Conservation (phyloP, 2,329 filamentous ascomycete genomes). For the Fusarium liriodendri region DNA sequence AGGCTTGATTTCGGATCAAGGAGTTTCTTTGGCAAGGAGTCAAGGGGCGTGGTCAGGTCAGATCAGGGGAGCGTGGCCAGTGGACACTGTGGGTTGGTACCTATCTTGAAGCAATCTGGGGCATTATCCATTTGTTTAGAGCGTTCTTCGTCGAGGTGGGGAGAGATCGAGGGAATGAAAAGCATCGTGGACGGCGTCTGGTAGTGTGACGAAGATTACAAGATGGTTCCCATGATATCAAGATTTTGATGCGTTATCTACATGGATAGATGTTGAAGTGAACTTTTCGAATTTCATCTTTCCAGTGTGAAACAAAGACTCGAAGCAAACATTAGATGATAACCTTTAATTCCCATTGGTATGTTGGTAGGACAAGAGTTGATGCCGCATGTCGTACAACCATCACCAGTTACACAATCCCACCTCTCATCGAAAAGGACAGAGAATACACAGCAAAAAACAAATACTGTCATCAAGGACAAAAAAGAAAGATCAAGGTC, state of each 20-base stretch:
- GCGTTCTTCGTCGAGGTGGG: not conserved
- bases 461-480: not conserved
- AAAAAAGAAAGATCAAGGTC: not conserved
- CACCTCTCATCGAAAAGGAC: not conserved
- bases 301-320: not conserved
- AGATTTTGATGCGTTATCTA: not conserved
- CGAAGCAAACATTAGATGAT: not conserved
- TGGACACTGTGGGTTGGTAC: slow-evolving; percentile 2
- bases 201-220: not conserved
- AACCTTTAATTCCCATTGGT: not conserved
- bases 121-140: slow-evolving; percentile 1
- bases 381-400: not conserved
- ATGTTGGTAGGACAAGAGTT: not conserved
- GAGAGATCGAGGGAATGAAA: not conserved
- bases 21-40: slow-evolving; percentile 29
- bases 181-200: slow-evolving; percentile 1
- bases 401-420: not conserved
- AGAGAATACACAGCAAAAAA: not conserved
- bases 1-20: slow-evolving; percentile 19
- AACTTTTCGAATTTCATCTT: not conserved
- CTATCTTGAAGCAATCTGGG: slow-evolving; percentile 11
- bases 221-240: not conserved
- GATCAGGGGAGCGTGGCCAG: slow-evolving; percentile 2
- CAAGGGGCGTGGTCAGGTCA: not conserved
- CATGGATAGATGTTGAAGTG: not conserved